phyloP scores from a whole-genome alignment of 1,139 yeast genomes.

The Eremothecium gossypii region DNA sequence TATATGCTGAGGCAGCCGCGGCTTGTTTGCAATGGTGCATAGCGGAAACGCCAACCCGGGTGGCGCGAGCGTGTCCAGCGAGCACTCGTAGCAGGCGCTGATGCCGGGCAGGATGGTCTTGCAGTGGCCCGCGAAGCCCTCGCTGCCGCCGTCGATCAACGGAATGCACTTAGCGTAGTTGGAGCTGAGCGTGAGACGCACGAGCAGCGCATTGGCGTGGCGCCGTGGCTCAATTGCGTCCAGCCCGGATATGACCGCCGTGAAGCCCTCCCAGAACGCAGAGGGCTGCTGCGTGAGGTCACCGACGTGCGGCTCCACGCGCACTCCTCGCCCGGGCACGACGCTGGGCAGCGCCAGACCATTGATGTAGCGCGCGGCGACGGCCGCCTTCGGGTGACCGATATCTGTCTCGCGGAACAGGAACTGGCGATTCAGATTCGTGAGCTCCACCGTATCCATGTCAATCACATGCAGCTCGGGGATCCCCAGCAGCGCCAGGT shows the following conservation, averaged over 20 bases:
- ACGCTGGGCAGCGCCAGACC: constrained; percentile 12
- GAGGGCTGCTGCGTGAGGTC: constrained; percentile 64
- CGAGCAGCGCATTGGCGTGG: constrained; percentile 77
- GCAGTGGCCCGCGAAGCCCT: constrained; percentile 88
- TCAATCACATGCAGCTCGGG: constrained; percentile 72
- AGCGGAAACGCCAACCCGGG: constrained; percentile 72
- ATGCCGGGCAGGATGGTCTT: constrained; percentile 79
- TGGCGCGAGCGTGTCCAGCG: constrained; percentile 60
- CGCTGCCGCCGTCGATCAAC: constrained; percentile 90
- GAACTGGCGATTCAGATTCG: constrained; percentile 86
- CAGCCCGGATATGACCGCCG: constrained; percentile 74
- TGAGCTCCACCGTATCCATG: constrained; percentile 89
- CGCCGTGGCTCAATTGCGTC: constrained; percentile 87
- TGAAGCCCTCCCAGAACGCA: constrained; percentile 60
- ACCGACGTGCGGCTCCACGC: constrained; percentile 50
- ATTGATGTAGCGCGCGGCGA: constrained; percentile 59
- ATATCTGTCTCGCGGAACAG: constrained; percentile 65
- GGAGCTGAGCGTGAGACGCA: constrained; percentile 46
- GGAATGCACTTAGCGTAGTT: constrained; percentile 59
- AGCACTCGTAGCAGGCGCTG: constrained; percentile 89
- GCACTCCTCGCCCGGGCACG: constrained; percentile 36
- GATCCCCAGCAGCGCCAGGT: constrained; percentile 72
- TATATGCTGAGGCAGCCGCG: constrained; percentile 89
- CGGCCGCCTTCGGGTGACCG: constrained; percentile 71
- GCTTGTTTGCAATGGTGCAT: constrained; percentile 91